These are phyloP conservation scores for Cryptosporidium tyzzeri DNA, from an alignment of 169 alveolate genomes.

Conservation along the genomic window DNA sequence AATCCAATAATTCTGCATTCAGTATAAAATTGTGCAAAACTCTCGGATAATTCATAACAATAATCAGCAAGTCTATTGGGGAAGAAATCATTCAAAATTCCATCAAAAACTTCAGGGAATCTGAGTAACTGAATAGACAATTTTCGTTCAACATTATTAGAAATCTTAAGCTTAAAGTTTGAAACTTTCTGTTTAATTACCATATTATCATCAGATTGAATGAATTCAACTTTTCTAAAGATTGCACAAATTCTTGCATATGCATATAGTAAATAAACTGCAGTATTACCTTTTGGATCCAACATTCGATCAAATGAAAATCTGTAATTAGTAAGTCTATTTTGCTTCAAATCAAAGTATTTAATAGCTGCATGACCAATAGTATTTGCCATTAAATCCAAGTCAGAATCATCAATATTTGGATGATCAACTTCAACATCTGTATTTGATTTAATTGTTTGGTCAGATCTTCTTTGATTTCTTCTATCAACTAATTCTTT, in stretches of 20 bases:
- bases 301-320: constrained; percentile 97
- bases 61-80: constrained; percentile 93
- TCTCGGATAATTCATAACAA: constrained; percentile 93
- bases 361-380: constrained; percentile 98
- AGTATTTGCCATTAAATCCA: constrained; percentile 90
- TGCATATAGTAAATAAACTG: constrained; percentile 93
- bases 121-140: constrained; percentile 85
- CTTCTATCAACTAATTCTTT: constrained; percentile 84
- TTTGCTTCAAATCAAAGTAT: constrained; percentile 97
- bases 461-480: not conserved
- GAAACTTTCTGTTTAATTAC: constrained; percentile 78
- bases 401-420: constrained; percentile 62
- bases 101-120: constrained; percentile 91
- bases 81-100: constrained; percentile 84
- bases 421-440: constrained; percentile 19
- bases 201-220: constrained; percentile 30
- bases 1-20: constrained; percentile 93
- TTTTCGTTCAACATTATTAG: constrained; percentile 82
- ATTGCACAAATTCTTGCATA: constrained; percentile 96
- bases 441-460: not conserved
- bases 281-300: constrained; percentile 96
- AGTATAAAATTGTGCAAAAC: constrained; percentile 94
- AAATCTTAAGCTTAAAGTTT: constrained; percentile 70
- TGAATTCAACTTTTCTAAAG: constrained; percentile 88
- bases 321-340: constrained; percentile 93